A percentile compares a stretch with the other conserved stretches of the same genome.
These are phyloP conservation scores for Paracamarosporium sp. DNA, from an alignment of 2,329 filamentous ascomycete genomes.

Conservation along the genomic window DNA sequence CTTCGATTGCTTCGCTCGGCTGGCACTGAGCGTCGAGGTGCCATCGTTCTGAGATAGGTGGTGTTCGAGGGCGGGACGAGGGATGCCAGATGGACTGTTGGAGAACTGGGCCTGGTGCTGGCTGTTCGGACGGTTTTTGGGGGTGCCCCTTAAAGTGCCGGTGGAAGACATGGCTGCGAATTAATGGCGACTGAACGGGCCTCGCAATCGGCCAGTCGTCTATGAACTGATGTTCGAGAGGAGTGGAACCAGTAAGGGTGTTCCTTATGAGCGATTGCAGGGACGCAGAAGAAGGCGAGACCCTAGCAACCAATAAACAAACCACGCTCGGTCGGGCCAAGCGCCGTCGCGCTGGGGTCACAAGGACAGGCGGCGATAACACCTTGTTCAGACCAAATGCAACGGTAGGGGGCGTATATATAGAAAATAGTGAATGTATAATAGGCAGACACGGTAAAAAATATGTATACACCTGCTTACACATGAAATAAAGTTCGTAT, in stretches of 20 bases:
- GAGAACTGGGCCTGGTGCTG: conserved; percentile 60
- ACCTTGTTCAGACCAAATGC: not conserved
- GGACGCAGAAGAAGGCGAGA: conserved; percentile 20
- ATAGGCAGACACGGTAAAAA: no score
- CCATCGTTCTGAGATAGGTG: conserved; percentile 62
- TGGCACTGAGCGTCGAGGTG: conserved; percentile 81
- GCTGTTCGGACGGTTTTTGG: conserved; percentile 64
- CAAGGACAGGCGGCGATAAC: conserved; percentile 11
- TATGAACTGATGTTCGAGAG: conserved; percentile 27
- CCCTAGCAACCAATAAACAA: conserved; percentile 18
- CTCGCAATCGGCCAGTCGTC: conserved; percentile 23
- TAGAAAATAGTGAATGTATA: no score
- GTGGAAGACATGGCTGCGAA: conserved; percentile 62
- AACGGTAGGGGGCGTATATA: no score
- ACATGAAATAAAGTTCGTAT: not conserved
- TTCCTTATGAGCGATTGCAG: conserved; percentile 21
- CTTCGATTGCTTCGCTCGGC: conserved; percentile 94
- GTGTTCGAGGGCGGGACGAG: conserved; percentile 73
- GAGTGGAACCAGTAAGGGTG: conserved; percentile 24
- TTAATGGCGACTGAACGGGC: conserved; percentile 13
- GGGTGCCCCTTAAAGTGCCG: conserved; percentile 74
- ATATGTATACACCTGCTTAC: not conserved
- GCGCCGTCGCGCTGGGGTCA: conserved; percentile 15
- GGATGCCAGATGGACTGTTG: conserved; percentile 74
- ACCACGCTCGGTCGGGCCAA: conserved; percentile 20